phyloP scores from a whole-genome alignment of 805 yeast species.

The Metschnikowia orientalis region DNA sequence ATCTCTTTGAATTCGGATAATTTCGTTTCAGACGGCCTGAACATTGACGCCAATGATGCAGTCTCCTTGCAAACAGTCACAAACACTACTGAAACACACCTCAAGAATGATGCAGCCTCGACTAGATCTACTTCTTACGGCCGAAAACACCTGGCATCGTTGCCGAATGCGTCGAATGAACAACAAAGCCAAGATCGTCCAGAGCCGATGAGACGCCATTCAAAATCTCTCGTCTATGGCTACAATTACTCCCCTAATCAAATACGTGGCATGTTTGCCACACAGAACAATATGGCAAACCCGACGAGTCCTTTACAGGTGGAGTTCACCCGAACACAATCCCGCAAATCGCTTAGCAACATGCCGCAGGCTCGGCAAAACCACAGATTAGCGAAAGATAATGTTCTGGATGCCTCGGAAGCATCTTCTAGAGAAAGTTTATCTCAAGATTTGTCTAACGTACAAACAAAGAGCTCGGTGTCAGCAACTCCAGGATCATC shows the following conservation, averaged over 20 bases:
- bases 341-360: constrained; percentile 36
- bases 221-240: constrained; percentile 12
- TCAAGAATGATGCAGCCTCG: no score
- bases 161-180: constrained; percentile 8
- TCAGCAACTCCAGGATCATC: constrained; percentile 9
- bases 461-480: constrained; percentile 4
- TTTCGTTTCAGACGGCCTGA: no score
- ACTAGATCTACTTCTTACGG: constrained; percentile 3
- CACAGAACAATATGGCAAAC: no score
- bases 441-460: no score
- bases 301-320: constrained; percentile 15
- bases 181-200: constrained; percentile 3
- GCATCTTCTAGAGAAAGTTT: background rate
- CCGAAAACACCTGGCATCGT: constrained; percentile 15
- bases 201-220: constrained; percentile 9
- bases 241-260: background rate
- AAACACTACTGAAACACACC: no score
- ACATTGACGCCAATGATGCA: no score
- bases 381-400: background rate
- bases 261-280: no score
- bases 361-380: constrained; percentile 28
- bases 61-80: no score
- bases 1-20: no score
- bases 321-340: constrained; percentile 26
- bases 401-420: background rate